Evolutionary conservation across 2,329 filamentous ascomycete species (phyloP), one percentile per base, ranked within the genome.

Genomic region (Pyrenophora teres): DNA sequence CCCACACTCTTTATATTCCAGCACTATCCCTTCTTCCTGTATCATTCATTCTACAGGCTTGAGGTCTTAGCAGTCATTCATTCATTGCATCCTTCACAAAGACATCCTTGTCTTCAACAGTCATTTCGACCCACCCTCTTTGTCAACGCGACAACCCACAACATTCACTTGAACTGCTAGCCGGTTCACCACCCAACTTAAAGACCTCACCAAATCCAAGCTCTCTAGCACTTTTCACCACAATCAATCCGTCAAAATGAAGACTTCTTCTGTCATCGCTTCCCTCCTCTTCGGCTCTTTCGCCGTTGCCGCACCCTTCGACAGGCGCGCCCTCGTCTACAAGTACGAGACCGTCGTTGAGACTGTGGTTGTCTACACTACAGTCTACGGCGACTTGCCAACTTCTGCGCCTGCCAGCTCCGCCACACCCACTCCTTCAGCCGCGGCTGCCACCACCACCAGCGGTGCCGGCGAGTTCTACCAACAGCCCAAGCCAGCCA

Each of bases 311-410:
- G 64, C 64, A 15, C 69, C 69, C 27, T 41, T 71, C 30, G 54
- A 68, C 63, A 73, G 65, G 63, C 72, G 72, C 59, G 69, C 61
- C 21, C 60, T 71, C 33, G 57, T 65, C 58, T 71, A 67, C 63
- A 62, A 71, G 62, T 69, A 64, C 41, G 60, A 71, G 56, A 27
- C 67, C 18, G 63, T 70, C 40, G 49, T 64, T 30, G 70, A 73
- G 63, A 73, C 70, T 25, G 63, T 71, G 35, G 48, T 70, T 31
- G 52, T 69, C 60, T 72, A 66, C 60, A 71, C 69, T 62, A 74
- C 72, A 30, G 60, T 72, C 57, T 73, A 60, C 54, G 68, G 66
- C 25, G 64, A 63, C 54, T 56, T 66, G 19, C 46, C 57, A 3
- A 39, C 52, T 12, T 33, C 62, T 23, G 3, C 43, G 13, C 23